Conservation (phyloP, 2,329 filamentous ascomycete genomes). For the Tolypocladium endophyticum region DNA sequence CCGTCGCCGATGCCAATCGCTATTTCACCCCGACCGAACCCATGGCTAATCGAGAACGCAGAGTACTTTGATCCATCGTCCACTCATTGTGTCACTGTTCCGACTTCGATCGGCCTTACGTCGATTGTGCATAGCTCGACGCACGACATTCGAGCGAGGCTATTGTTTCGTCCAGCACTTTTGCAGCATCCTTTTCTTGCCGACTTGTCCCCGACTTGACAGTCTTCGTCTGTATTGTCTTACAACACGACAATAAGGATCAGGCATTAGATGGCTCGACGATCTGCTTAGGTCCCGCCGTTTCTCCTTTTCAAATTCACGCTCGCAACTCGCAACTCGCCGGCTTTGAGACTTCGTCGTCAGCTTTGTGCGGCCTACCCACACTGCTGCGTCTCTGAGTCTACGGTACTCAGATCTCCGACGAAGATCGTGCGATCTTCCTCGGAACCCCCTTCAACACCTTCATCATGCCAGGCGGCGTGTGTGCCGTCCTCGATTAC, state of each 20-base stretch:
- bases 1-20: background rate
- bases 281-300: slow-evolving; percentile 9
- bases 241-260: slow-evolving; percentile 8
- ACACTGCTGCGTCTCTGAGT: slow-evolving; percentile 7
- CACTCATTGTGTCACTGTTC: background rate
- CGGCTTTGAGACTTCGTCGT: background rate
- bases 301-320: slow-evolving; percentile 3
- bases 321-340: slow-evolving; percentile 1
- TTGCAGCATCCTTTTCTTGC: slow-evolving; percentile 6
- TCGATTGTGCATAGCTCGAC: background rate
- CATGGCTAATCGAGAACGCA: background rate
- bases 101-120: background rate
- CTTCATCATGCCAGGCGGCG: slow-evolving; percentile 62
- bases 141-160: background rate
- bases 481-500: slow-evolving; percentile 90
- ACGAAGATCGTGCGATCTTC: slow-evolving; percentile 30
- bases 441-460: slow-evolving; percentile 21
- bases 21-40: background rate
- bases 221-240: slow-evolving; percentile 8
- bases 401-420: slow-evolving; percentile 13
- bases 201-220: background rate
- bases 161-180: slow-evolving; percentile 3
- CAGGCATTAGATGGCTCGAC: slow-evolving; percentile 23
- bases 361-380: background rate
- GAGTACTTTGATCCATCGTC: background rate